Evolutionary conservation across 1,284 basidiomycete species (phyloP).

Genomic region (Sanguinoderma infundibulare): DNA sequence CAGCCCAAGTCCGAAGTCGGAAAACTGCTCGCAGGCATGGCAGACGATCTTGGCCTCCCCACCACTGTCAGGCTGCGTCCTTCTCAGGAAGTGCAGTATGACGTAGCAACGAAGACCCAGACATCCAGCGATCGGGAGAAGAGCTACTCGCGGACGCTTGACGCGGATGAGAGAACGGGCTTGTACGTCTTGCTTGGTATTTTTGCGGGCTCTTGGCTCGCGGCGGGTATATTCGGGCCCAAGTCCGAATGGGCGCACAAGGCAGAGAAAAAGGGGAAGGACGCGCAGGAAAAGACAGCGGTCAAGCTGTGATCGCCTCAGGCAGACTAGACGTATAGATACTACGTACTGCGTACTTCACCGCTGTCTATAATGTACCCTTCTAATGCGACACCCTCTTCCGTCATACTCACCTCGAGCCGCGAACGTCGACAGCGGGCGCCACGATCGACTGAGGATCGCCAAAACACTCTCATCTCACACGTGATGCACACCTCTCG

Average conservation of each 20-base stretch:
- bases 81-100: constrained; percentile 21
- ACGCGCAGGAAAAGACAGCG: constrained; percentile 17
- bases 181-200: constrained; percentile 58
- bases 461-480: not conserved
- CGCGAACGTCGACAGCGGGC: not conserved
- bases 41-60: constrained; percentile 43
- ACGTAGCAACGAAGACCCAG: constrained; percentile 30
- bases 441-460: not conserved
- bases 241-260: constrained; percentile 31
- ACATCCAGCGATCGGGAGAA: constrained; percentile 35
- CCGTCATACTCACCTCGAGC: not conserved
- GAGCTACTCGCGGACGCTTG: constrained; percentile 47
- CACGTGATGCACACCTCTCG: constrained; percentile 17
- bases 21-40: constrained; percentile 32
- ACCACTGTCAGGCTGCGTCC: constrained; percentile 33
- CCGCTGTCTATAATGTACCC: constrained; percentile 16
- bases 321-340: constrained; percentile 21
- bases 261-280: constrained; percentile 22
- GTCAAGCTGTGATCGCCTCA: constrained; percentile 14
- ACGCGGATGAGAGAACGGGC: constrained; percentile 56
- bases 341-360: constrained; percentile 10
- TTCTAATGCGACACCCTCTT: constrained; percentile 7
- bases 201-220: constrained; percentile 54
- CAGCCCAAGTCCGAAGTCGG: constrained; percentile 14
- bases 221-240: constrained; percentile 46